Evolutionary conservation across 2,329 filamentous ascomycete genomes (phyloP).

Genomic region (Fusarium sterilihyphosum): DNA sequence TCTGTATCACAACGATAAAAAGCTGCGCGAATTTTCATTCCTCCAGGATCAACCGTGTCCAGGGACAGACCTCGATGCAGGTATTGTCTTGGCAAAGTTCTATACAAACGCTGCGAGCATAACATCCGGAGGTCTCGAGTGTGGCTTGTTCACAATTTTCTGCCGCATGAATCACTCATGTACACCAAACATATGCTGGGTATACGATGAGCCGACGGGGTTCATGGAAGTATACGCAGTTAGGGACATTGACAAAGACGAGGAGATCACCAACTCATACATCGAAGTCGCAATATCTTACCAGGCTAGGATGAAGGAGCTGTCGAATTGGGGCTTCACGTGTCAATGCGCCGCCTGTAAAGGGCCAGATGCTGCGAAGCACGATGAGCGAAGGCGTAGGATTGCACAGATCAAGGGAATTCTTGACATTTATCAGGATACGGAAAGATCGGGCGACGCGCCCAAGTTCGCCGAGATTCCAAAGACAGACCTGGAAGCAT

Average conservation of each 20-base stretch:
- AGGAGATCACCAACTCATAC: slow-evolving; percentile 21
- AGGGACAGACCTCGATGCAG: neutral
- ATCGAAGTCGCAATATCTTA: neutral
- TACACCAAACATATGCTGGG: slow-evolving; percentile 17
- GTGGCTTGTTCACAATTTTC: slow-evolving; percentile 8
- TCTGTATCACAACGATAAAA: slow-evolving; percentile 11
- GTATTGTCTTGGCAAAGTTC: slow-evolving; percentile 13
- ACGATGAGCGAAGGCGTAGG: slow-evolving; percentile 11
- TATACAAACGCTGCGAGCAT: slow-evolving; percentile 23
- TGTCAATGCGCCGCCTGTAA: neutral
- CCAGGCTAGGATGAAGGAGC: neutral
- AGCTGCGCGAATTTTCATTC: slow-evolving; percentile 14
- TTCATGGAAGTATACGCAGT: slow-evolving; percentile 18
- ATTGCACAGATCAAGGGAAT: slow-evolving; percentile 8
- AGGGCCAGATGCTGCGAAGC: neutral
- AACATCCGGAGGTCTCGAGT: neutral
- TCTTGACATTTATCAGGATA: slow-evolving; percentile 6
- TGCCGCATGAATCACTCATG: slow-evolving; percentile 25
- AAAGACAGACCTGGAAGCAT: slow-evolving; percentile 4
- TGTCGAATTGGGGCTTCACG: slow-evolving; percentile 6
- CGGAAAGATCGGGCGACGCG: neutral
- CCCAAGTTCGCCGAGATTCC: slow-evolving; percentile 4
- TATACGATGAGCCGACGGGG: neutral
- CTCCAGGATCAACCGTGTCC: slow-evolving; percentile 1
- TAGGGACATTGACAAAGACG: neutral